Percentiles rank a stretch among this genome's conserved stretches.
Evolutionary conservation across 192 early-diverging fungal genomes (phyloP).

Genomic region (Allomyces arbusculus): DNA sequence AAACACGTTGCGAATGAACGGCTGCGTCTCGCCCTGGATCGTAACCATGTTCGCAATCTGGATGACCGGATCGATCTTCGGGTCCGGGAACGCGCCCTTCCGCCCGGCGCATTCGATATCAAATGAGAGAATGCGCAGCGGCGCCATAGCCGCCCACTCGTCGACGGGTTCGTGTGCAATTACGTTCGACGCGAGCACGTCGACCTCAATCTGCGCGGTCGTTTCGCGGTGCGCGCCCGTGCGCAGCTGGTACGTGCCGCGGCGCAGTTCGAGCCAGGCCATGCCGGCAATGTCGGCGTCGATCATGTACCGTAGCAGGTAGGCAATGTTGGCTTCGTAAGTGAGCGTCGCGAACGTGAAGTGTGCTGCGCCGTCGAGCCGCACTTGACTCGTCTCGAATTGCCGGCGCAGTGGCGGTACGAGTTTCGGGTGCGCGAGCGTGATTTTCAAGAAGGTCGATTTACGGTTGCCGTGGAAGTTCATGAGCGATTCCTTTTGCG

Average conservation of each 20-base stretch:
- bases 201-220: slow-evolving; percentile 63
- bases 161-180: slow-evolving; percentile 68
- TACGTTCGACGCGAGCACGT: slow-evolving; percentile 50
- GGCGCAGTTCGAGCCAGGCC: slow-evolving; percentile 79
- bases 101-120: slow-evolving; percentile 98
- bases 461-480: slow-evolving; percentile 69
- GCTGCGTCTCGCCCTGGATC: slow-evolving; percentile 66
- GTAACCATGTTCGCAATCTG: slow-evolving; percentile 93
- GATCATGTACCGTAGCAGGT: slow-evolving; percentile 85
- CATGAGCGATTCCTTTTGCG: slow-evolving; percentile 53
- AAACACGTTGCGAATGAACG: slow-evolving; percentile 86
- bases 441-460: slow-evolving; percentile 60
- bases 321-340: slow-evolving; percentile 80
- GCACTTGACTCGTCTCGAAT: slow-evolving; percentile 20
- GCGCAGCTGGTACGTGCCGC: slow-evolving; percentile 44
- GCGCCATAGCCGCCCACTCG: slow-evolving; percentile 84
- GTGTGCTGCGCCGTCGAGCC: slow-evolving; percentile 32
- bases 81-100: slow-evolving; percentile 86
- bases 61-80: slow-evolving; percentile 78
- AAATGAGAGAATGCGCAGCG: slow-evolving; percentile 81
- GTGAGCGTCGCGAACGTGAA: slow-evolving; percentile 28
- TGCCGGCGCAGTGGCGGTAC: slow-evolving; percentile 8
- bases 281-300: slow-evolving; percentile 64
- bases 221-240: background rate
- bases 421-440: slow-evolving; percentile 32